phyloP scores from a whole-genome alignment of 768 basidiomycete genomes.

The Mycena maculata region DNA sequence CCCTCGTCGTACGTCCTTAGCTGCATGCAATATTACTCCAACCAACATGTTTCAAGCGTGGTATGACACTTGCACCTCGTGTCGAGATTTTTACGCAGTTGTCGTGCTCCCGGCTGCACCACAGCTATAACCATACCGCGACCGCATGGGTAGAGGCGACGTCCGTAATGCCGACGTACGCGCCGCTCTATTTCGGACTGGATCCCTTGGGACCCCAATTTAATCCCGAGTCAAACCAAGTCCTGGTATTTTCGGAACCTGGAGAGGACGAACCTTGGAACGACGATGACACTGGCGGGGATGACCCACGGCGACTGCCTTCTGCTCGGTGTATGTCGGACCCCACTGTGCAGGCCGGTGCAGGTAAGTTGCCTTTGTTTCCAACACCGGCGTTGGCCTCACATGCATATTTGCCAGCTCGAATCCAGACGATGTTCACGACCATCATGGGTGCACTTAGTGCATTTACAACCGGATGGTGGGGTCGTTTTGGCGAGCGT shows the following conservation, averaged over 20 bases:
- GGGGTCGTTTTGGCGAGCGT: conserved; percentile 87
- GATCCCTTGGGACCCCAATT: conserved; percentile 32
- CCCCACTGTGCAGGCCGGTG: conserved; percentile 69
- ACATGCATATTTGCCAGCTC: conserved; percentile 64
- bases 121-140: conserved; percentile 55
- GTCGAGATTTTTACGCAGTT: conserved; percentile 87
- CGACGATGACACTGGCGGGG: conserved; percentile 30
- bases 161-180: conserved; percentile 21
- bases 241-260: conserved; percentile 6
- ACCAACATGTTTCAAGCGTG: conserved; percentile 61
- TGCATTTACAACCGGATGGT: conserved; percentile 89
- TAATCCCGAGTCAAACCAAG: conserved; percentile 6
- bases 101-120: conserved; percentile 71
- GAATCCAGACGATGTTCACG: conserved; percentile 81
- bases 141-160: conserved; percentile 8
- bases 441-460: conserved; percentile 83
- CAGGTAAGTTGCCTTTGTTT: conserved; percentile 17
- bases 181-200: conserved; percentile 25
- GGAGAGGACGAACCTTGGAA: conserved; percentile 29
- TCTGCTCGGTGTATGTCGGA: conserved; percentile 52
- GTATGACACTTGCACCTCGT: conserved; percentile 89
- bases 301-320: conserved; percentile 52
- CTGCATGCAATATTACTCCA: not conserved
- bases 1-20: conserved; percentile 68
- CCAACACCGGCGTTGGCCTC: too few relatives aligned